These are phyloP conservation scores for Lignosus rhinocerotis DNA, from an alignment of 1,284 basidiomycete genomes.

Conservation along the genomic window DNA sequence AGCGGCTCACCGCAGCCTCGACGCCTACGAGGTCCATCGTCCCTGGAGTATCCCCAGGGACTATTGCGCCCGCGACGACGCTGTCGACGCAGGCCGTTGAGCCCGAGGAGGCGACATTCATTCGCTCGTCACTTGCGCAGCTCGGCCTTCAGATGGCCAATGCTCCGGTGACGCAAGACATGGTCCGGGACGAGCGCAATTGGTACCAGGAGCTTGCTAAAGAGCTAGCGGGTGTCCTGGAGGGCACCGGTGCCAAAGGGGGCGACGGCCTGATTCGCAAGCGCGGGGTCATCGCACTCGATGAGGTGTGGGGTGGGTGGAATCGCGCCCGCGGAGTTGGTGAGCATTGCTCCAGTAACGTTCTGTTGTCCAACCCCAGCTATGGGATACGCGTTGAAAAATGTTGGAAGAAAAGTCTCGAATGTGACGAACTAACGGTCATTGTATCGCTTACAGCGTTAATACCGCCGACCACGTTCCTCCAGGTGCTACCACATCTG, in stretches of 20 bases:
- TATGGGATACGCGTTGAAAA: background rate
- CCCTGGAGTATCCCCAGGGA: constrained; percentile 19
- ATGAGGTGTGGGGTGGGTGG: constrained; percentile 98
- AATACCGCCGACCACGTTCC: constrained; percentile 84
- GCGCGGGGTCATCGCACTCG: constrained; percentile 83
- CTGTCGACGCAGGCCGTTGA: constrained; percentile 40
- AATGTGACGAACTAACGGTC: background rate
- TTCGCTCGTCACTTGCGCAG: constrained; percentile 86
- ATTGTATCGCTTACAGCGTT: constrained; percentile 55
- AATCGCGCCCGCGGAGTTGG: constrained; percentile 93
- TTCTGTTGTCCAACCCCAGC: background rate
- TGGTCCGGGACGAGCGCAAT: constrained; percentile 80
- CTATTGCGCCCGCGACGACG: constrained; percentile 7
- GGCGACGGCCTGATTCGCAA: constrained; percentile 61
- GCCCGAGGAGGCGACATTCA: constrained; percentile 82
- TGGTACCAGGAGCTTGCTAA: constrained; percentile 84
- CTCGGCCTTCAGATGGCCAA: constrained; percentile 80
- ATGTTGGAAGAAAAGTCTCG: too few species aligned
- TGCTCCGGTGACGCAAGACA: constrained; percentile 86
- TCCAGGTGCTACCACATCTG: constrained; percentile 72
- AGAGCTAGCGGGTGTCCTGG: constrained; percentile 80
- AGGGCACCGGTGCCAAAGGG: constrained; percentile 42
- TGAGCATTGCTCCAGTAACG: constrained; percentile 39
- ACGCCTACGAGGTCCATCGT: constrained; percentile 31
- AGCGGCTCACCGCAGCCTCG: constrained; percentile 70